Conservation (phyloP, 139 green algal species). For the Spirogloea muscicola region DNA sequence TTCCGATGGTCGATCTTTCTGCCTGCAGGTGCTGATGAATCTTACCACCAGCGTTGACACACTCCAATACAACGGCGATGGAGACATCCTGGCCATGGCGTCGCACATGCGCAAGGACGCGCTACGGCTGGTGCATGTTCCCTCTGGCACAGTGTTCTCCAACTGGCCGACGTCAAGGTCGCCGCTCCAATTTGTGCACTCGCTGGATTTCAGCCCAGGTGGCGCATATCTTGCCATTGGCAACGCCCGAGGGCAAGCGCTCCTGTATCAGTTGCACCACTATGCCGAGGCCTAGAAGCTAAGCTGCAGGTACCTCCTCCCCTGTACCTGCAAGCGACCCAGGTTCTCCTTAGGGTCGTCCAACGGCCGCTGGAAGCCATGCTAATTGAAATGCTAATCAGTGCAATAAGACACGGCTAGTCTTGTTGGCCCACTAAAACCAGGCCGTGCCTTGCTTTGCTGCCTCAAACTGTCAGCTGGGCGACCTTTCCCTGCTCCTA, state of each 20-base stretch:
- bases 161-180: constrained; percentile 87
- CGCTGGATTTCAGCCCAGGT: constrained; percentile 73
- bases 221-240: constrained; percentile 80
- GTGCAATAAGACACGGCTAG: too few species aligned
- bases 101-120: constrained; percentile 79
- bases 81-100: constrained; percentile 65
- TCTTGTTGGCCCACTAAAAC: too few species aligned
- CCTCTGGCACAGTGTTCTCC: constrained; percentile 73
- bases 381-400: too few species aligned
- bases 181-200: constrained; percentile 84
- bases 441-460: too few species aligned
- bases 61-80: constrained; percentile 77
- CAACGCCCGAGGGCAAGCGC: constrained; percentile 75
- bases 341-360: too few species aligned
- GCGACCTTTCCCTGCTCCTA: too few species aligned
- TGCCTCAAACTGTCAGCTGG: too few species aligned
- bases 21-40: constrained; percentile 60
- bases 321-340: too few species aligned
- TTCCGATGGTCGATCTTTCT: too few species aligned
- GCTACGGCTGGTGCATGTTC: constrained; percentile 83
- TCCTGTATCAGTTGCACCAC: constrained; percentile 90
- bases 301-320: too few species aligned
- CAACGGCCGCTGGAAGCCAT: too few species aligned
- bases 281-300: constrained; percentile 47
- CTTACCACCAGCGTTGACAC: constrained; percentile 79